Evolutionary conservation across 2,329 filamentous ascomycete species (phyloP).

Genomic region (Colletotrichum chrysophilum): DNA sequence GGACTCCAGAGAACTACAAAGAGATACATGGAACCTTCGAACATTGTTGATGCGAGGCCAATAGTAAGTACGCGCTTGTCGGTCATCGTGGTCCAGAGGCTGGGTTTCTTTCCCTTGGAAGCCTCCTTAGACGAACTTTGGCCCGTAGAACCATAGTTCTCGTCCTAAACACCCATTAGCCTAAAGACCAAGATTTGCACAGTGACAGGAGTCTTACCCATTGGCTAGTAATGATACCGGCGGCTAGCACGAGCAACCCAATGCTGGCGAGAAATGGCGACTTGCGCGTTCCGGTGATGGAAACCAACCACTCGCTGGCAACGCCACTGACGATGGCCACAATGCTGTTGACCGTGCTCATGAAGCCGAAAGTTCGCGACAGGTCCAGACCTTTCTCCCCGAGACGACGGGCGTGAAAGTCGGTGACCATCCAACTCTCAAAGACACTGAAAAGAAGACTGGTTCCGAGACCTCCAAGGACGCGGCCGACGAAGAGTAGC

Average conservation of each 20-base stretch:
- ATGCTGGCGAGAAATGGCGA: conserved; percentile 51
- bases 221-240: conserved; percentile 45
- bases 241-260: conserved; percentile 44
- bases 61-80: conserved; percentile 55
- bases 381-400: conserved; percentile 46
- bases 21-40: conserved; percentile 64
- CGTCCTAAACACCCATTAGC: conserved; percentile 36
- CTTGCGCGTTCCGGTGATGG: conserved; percentile 48
- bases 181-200: neutral
- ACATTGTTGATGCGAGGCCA: conserved; percentile 57
- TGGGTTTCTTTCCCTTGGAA: conserved; percentile 14
- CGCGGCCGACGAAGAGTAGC: conserved; percentile 56
- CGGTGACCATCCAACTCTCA: conserved; percentile 66
- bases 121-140: conserved; percentile 1
- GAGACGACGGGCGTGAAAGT: conserved; percentile 51
- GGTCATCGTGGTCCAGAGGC: conserved; percentile 28
- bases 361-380: conserved; percentile 54
- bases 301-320: conserved; percentile 55
- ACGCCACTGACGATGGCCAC: conserved; percentile 59
- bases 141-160: conserved; percentile 51
- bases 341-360: conserved; percentile 59
- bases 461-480: conserved; percentile 59
- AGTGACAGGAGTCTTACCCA: conserved; percentile 42
- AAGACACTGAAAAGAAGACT: conserved; percentile 64
- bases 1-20: conserved; percentile 67